Base-by-base conservation (phyloP, 108 stramenopile genomes). In the Aureococcus anophagefferens region DNA sequence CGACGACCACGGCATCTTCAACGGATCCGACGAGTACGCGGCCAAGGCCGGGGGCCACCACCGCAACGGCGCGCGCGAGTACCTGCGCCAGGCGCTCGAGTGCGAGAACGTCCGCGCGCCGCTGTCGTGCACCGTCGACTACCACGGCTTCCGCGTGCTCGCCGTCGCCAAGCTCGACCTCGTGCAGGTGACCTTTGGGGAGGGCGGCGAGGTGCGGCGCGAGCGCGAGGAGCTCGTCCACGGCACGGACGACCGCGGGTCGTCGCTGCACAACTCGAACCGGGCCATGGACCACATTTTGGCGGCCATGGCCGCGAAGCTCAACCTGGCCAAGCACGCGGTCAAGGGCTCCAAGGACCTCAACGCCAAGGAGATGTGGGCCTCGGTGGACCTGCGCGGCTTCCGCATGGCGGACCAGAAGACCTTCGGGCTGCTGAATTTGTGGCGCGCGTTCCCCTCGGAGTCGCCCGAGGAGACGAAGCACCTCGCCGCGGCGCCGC, bases 1-100 rank as follows among this genome's bases (percentile, higher is more conserved):
- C 35, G 84, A 86, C 69, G 81, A 86, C 63, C 69, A 86, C 64
- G 85, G 85, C 34, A 28, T 84, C 31, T 86, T 82, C 70, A 80
- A 86, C 40, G 85, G 85, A 4, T 73, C 66, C 14, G 85, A 86
- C 66, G 85, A 86, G 73, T 67, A 37, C 51, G 79, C 84, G 51
- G 72, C 74, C 33, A 86, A 86, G 71, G 79, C 75, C 9, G 83
- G 68, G 16, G 77, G 80, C 37, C 67, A 79, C 28, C 76, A 80
- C 9, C 16, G 76, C 30, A 29, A 80, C 30, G 73, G 77, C 35
- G 64, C 82, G n/a, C 62, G 80, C 67, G 81, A 76, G 77, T 81
- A 77, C 63, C 51, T 66, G 40, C 81, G 72, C 68, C 9, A 44
- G 13, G 40, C 40, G 5, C 40, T 44, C 5, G 40, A 44, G 13